Base-by-base conservation (phyloP, 1,284 basidiomycete genomes). In the Rhodotorula sp. region DNA sequence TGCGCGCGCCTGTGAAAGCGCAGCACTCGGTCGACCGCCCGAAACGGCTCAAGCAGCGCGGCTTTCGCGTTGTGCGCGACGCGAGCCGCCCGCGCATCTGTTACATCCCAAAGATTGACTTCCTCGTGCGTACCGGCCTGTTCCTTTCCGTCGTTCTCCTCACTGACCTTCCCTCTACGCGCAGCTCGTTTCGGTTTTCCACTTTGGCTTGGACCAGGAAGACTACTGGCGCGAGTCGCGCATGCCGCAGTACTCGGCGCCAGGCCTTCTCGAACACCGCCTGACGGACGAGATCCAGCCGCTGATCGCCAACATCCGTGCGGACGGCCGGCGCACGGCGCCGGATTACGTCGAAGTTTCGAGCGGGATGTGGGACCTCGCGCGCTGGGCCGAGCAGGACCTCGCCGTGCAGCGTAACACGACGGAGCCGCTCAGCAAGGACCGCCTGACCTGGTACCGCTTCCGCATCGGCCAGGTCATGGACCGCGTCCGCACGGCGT, bases 331-430 rank as follows among this genome's bases (percentile, higher is more conserved):
- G 1, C 69, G 71, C 0, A 61, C 68, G 1, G 80, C 80, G 6
- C 81, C 81, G 15, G 82, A 83, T 69, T 75, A 81, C 55, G 77
- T 81, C 72, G 73, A 82, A 54, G 77, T 83, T 66, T 77, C 80
- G 39, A 80, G 79, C 13, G 80, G 80, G 15, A 70, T 80, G 50
- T 83, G 80, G 80, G 82, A 83, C 64, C 72, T 83, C 53, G 82
- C 82, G 0, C 72, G 78, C 27, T 83, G 80, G 79, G 81, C 82
- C 9, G 74, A 78, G 60, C 75, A 81, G 67, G 82, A 83, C 63
- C 72, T 79, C 22, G 76, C 73, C 9, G 77, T 71, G 10, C 71
- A 75, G 34, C 66, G 72, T 17, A 76, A 75, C 27, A 72, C 81
- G 46, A 66, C 76, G 27, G 73, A 76, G 57, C 78, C 79, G n/a